Evolutionary conservation across 2,329 filamentous ascomycete species (phyloP).

Genomic region (Oidium heveae): DNA sequence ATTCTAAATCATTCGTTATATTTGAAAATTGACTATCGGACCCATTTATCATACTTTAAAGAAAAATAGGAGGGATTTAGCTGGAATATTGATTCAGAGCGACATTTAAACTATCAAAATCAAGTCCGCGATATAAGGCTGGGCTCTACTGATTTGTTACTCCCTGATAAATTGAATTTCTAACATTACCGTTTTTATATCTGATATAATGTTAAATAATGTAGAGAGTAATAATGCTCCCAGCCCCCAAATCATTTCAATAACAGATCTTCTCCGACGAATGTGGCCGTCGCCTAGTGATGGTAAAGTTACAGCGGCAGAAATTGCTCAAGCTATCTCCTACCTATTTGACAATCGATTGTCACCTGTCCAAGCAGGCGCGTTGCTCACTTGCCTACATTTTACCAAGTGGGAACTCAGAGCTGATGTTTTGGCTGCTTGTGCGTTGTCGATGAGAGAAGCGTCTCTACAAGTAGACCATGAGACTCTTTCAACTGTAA

Average conservation of each 20-base stretch:
- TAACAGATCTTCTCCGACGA: conserved; percentile 48
- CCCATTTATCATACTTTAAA: too few species aligned
- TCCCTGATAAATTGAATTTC: too few species aligned
- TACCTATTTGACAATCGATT: conserved; percentile 79
- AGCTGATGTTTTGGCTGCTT: conserved; percentile 66
- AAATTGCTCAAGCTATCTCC: conserved; percentile 75
- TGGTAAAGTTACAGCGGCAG: conserved; percentile 36
- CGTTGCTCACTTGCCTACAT: conserved; percentile 72
- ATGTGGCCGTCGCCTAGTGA: conserved; percentile 33
- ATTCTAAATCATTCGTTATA: too few species aligned
- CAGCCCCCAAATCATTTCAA: conserved; percentile 14
- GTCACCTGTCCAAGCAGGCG: conserved; percentile 68
- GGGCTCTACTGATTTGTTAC: too few species aligned
- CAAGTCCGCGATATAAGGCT: too few species aligned
- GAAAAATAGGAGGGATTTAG: too few species aligned
- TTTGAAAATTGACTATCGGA: too few species aligned
- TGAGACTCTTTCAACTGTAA: conserved; percentile 29
- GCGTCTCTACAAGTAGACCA: conserved; percentile 52
- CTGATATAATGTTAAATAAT: too few species aligned
- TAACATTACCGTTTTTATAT: too few species aligned
- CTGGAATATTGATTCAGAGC: too few species aligned
- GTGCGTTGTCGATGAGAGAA: conserved; percentile 59
- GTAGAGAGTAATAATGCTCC: too few species aligned
- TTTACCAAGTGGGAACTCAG: conserved; percentile 69
- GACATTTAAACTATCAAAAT: too few species aligned